A percentile compares a stretch with the other conserved stretches of the same genome.
Evolutionary conservation across 805 yeast species (phyloP).

Genomic region (Limtongozyma cylindracea): DNA sequence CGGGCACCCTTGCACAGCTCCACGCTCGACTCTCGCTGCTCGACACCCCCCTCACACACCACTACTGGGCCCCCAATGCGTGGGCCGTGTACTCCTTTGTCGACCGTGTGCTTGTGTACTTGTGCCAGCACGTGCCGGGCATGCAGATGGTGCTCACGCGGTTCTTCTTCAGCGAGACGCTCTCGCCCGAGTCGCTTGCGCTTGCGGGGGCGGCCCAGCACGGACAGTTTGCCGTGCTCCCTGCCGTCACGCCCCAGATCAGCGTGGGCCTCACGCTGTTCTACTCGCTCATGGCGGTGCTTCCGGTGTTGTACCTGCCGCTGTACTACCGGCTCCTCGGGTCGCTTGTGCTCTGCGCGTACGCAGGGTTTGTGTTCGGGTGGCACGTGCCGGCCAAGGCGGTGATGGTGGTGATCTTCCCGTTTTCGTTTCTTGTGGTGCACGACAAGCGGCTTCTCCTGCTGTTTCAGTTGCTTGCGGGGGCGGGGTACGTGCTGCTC

Average conservation of each 20-base stretch:
- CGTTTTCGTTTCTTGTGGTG: slow-evolving; percentile 54
- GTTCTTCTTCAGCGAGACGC: slow-evolving; percentile 19
- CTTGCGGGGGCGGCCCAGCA: slow-evolving; percentile 91
- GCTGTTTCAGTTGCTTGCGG: slow-evolving; percentile 44
- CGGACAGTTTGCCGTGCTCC: slow-evolving; percentile 56
- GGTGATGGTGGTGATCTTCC: slow-evolving; percentile 67
- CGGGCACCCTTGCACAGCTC: slow-evolving; percentile 36
- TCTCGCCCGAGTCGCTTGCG: slow-evolving; percentile 32
- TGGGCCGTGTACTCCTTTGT: slow-evolving; percentile 85
- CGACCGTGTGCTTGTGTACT: slow-evolving; percentile 41
- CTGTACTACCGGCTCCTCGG: slow-evolving; percentile 62
- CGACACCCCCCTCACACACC: slow-evolving; percentile 86
- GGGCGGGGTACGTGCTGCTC: slow-evolving; percentile 67
- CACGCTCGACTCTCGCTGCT: slow-evolving; percentile 67
- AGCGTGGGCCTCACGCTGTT: slow-evolving; percentile 68
- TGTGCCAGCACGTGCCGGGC: slow-evolving; percentile 12
- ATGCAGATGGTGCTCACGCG: slow-evolving; percentile 7
- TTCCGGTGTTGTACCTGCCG: slow-evolving; percentile 49
- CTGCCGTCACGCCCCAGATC: slow-evolving; percentile 50
- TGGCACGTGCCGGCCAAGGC: slow-evolving; percentile 99
- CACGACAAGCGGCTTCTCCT: slow-evolving; percentile 47
- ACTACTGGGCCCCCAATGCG: slow-evolving; percentile 96
- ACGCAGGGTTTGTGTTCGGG: slow-evolving; percentile 78
- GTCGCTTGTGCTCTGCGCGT: slow-evolving; percentile 70
- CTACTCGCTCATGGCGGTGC: slow-evolving; percentile 54